phyloP scores from a whole-genome alignment of 176 grass and related monocot genomes.

The Aegilops speltoides region DNA sequence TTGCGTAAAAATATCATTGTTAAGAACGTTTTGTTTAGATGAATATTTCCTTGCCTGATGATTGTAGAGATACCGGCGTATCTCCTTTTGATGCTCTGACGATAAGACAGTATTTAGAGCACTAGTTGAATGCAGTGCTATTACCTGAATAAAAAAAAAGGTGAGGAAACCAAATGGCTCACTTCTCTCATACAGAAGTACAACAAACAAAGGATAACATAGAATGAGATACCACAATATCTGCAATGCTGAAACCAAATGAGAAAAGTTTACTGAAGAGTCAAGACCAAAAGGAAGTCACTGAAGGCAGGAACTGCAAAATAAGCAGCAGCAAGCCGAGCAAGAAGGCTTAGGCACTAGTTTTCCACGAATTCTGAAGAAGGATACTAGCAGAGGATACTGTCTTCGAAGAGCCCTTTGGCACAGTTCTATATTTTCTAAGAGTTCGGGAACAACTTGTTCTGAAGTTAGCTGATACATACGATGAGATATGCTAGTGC shows the following conservation, averaged over 20 bases:
- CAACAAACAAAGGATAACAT: not conserved
- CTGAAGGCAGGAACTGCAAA: not conserved
- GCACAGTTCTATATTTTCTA: not conserved
- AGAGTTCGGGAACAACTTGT: not conserved
- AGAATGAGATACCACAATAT: not conserved
- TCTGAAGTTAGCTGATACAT: not conserved
- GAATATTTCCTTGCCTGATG: constrained; percentile 55
- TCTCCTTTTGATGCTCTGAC: constrained; percentile 64
- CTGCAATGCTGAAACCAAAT: not conserved
- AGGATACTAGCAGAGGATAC: not conserved
- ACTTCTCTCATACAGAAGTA: not conserved
- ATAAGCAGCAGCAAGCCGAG: not conserved
- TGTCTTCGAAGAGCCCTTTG: not conserved
- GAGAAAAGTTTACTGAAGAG: not conserved
- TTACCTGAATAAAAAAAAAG: constrained; percentile 53
- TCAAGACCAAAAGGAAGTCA: not conserved
- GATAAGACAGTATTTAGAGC: constrained; percentile 64
- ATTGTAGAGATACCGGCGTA: constrained; percentile 80
- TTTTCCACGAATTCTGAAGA: not conserved
- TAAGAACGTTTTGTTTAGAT: not conserved
- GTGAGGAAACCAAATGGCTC: not conserved
- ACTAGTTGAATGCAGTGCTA: constrained; percentile 59
- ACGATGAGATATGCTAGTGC: not conserved
- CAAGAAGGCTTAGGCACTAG: not conserved
- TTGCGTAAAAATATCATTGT: not conserved